A percentile compares a stretch with the other conserved stretches of the same genome.
phyloP scores from a whole-genome alignment of 176 grass and related monocot genomes.

The Pontederia paniculata region DNA sequence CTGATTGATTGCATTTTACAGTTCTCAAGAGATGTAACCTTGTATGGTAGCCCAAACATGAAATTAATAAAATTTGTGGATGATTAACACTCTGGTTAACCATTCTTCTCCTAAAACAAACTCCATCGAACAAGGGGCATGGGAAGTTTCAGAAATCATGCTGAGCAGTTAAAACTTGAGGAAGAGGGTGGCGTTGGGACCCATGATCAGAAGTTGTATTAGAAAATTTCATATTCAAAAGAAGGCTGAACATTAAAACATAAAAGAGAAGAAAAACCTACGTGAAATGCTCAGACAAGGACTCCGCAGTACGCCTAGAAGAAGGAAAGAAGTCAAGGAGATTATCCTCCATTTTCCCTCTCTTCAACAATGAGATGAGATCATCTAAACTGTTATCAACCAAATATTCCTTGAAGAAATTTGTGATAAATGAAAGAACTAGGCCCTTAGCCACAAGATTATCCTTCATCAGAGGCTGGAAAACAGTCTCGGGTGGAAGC shows the following conservation, averaged over 20 bases:
- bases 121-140: no score
- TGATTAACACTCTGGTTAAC: no score
- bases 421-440: constrained; percentile 82
- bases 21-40: no score
- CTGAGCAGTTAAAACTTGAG: no score
- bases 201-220: no score
- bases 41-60: no score
- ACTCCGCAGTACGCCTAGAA: constrained; percentile 49
- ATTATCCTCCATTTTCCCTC: constrained; percentile 91
- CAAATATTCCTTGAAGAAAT: constrained; percentile 87
- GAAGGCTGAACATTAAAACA: neutral
- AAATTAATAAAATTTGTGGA: no score
- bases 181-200: no score
- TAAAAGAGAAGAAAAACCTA: constrained; percentile 21
- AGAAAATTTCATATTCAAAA: no score
- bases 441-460: constrained; percentile 91
- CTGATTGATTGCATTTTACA: no score
- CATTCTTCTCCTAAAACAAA: no score
- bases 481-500: constrained; percentile 79
- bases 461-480: constrained; percentile 83
- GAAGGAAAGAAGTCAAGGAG: constrained; percentile 76
- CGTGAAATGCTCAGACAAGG: constrained; percentile 79
- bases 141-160: no score
- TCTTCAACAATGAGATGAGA: constrained; percentile 82
- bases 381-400: constrained; percentile 88